Evolutionary conservation across 202 grass and related monocot species (phyloP).

Genomic region (Carex arenaria): DNA sequence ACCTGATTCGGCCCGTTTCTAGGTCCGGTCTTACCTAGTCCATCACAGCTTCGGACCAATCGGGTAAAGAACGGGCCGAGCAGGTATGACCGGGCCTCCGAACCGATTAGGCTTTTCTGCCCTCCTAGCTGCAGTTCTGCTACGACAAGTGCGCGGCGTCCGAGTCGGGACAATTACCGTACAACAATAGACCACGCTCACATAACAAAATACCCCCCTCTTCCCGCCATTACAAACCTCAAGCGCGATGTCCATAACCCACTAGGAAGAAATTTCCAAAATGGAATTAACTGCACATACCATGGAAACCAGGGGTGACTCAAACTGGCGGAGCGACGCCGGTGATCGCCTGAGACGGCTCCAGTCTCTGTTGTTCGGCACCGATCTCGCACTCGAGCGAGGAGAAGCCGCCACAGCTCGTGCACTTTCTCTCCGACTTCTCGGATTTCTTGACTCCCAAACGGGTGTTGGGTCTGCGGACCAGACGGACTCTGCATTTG

Average conservation of each 20-base stretch:
- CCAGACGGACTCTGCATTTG: constrained; percentile 33
- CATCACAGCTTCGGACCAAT: too few relatives aligned
- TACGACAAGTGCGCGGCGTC: too few relatives aligned
- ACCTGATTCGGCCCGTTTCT: too few relatives aligned
- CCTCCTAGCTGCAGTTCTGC: too few relatives aligned
- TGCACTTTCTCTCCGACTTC: constrained; percentile 66
- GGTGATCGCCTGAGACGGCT: constrained; percentile 42
- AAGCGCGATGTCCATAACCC: neutral
- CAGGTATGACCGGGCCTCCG: too few relatives aligned
- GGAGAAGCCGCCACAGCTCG: constrained; percentile 50
- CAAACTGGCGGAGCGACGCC: constrained; percentile 65
- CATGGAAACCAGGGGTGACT: constrained; percentile 13
- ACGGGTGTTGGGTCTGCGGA: neutral
- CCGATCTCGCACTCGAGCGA: constrained; percentile 55
- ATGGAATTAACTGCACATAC: constrained; percentile 1
- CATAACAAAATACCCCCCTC: neutral
- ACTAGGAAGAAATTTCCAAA: neutral
- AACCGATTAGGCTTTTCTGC: too few relatives aligned
- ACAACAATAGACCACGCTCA: too few relatives aligned
- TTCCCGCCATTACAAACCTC: neutral
- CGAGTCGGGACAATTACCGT: too few relatives aligned
- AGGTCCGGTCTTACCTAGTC: too few relatives aligned
- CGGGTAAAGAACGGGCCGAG: too few relatives aligned
- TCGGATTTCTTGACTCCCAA: constrained; percentile 78
- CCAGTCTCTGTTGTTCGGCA: constrained; percentile 73